Percentiles rank a stretch among this genome's conserved stretches.
phyloP scores from a whole-genome alignment of 805 yeast species.

The Yarrowia sp. region DNA sequence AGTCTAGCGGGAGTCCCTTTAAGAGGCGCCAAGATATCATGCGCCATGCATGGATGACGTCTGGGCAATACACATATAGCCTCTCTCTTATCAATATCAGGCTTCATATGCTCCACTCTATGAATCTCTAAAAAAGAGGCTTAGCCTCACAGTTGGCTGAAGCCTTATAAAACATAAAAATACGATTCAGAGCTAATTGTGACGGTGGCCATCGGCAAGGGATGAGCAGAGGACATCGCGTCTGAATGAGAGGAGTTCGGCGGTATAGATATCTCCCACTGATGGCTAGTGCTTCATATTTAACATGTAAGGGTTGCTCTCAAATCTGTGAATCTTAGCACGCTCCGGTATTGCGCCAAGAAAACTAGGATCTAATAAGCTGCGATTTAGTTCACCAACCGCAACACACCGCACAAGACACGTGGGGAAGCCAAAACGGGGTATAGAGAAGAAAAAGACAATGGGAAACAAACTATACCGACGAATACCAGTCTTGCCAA shows the following conservation, averaged over 20 bases:
- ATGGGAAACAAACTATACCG: neutral
- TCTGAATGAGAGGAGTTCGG: no score
- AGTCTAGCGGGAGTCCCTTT: no score
- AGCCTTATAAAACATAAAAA: neutral
- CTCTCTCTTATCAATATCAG: neutral
- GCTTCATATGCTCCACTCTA: neutral
- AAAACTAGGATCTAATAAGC: neutral
- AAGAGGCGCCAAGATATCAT: no score
- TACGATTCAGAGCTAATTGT: neutral
- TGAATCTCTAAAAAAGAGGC: neutral
- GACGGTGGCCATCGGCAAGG: no score
- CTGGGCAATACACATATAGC: neutral
- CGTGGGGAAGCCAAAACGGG: neutral
- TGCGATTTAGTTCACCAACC: conserved; percentile 3
- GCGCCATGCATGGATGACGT: neutral
- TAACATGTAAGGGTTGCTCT: neutral
- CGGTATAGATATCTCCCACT: no score
- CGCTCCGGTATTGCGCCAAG: neutral
- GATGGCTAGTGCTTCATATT: no score
- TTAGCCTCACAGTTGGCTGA: neutral
- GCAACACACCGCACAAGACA: neutral
- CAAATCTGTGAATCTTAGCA: neutral
- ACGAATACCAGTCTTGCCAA: neutral
- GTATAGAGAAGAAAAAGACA: neutral
- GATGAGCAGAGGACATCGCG: no score